A percentile compares a stretch with the other conserved stretches of the same genome.
Conservation (phyloP, 179 eudicot species). For the Heliamphora pulchella region DNA sequence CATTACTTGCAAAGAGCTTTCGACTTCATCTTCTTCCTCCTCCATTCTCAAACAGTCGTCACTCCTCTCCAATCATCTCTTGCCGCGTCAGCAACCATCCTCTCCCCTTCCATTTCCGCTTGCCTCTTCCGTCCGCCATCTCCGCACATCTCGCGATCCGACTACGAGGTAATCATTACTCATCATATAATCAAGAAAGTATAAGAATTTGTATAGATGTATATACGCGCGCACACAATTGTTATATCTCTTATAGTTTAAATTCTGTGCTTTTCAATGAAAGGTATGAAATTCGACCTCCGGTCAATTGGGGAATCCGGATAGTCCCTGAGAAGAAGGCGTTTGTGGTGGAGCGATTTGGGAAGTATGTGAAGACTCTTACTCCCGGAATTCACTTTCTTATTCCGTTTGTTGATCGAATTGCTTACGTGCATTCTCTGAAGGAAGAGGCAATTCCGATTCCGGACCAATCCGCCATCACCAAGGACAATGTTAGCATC, state of each 20-base stretch:
- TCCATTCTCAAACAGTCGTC: constrained; percentile 14
- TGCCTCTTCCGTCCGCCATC: constrained; percentile 18
- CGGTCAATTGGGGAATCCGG: constrained; percentile 73
- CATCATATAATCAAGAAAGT: too few species aligned
- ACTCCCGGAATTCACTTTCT: constrained; percentile 75
- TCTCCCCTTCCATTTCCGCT: constrained; percentile 10
- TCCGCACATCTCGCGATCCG: constrained; percentile 13
- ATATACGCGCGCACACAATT: neutral
- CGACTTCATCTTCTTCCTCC: constrained; percentile 9
- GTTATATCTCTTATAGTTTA: neutral
- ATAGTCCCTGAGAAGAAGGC: constrained; percentile 92
- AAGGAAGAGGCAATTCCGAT: constrained; percentile 86
- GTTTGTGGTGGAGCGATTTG: constrained; percentile 77
- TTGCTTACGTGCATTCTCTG: constrained; percentile 77
- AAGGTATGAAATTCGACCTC: constrained; percentile 54
- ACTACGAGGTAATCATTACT: constrained; percentile 8
- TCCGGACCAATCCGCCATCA: constrained; percentile 82
- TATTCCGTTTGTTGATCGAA: constrained; percentile 69
- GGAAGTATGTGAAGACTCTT: constrained; percentile 60
- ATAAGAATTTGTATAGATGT: too few species aligned
- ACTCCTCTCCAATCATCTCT: constrained; percentile 10
- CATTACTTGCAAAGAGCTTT: neutral
- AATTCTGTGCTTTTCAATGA: neutral
- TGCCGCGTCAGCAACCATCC: neutral
- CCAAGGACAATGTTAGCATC: constrained; percentile 87